Evolutionary conservation across 768 basidiomycete species (phyloP), one percentile per base, ranked within the genome.

Genomic region (Hebeloma cylindrosporum): DNA sequence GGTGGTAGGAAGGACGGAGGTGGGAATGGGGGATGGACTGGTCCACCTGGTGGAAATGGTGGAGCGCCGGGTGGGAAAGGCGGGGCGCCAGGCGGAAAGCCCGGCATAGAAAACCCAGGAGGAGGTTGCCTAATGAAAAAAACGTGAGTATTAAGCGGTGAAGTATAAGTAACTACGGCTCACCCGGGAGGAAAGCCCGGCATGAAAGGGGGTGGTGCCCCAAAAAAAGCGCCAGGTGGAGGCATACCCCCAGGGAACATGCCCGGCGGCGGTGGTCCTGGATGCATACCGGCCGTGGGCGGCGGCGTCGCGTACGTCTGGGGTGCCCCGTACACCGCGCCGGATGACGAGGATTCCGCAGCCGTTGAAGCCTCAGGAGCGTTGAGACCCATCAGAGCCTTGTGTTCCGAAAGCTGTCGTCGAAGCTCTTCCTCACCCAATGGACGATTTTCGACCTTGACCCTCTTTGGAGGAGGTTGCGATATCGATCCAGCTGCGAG

Each of bases 381-480:
- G 14, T 47, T 52, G 6, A 60, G 47, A 1, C 88, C 87, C 95
- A 99, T 97, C 32, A 98, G 75, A 5, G 86, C 86, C 62, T 85
- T 92, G 67, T 98, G 95, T 2, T 91, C 88, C 42, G 82, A 83
- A 3, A 98, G 77, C 62, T 94, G 90, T 0, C 85, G 82, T 48
- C 78, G 80, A 13, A 97, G 75, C 57, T 98, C 89, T 0, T 87
- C 86, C 55, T 95, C 89, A 1, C 84, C 78, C 4, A 97, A 65
- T 1, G 82, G 75, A 3, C 79, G 76, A 57, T 92, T 89, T 52
- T 90, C 86, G 20, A 82, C 71, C 64, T 88, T 88, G 16, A 89
- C 85, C 14, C 89, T 78, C 65, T 94, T 93, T 4, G 82, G 74
- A 30, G 79, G 86, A 1, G 87, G 87, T 43, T 89, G 85, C 10